Evolutionary conservation across 1,284 basidiomycete genomes (phyloP), one percentile per base, ranked within the genome.

Genomic region (Cutaneotrichosporon cutaneum): DNA sequence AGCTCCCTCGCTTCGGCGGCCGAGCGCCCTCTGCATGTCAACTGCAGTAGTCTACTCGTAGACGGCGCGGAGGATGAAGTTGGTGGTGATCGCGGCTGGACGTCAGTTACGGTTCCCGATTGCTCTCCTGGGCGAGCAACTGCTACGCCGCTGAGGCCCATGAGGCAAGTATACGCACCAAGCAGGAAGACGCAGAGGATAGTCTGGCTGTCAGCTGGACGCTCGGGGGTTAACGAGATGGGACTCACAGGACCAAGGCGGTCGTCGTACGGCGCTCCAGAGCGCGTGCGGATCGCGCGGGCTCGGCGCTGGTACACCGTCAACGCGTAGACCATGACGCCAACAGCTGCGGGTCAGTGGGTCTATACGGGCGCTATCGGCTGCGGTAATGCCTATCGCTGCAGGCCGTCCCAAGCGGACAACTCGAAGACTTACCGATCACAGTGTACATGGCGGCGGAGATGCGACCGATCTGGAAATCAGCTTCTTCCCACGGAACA

Each of bases 301-400:
- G 95, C 96, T 70, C 95, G 88, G 91, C 94, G 94, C 79, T 98
- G 94, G 78, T 94, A 98, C 48, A 93, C 93, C 69, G 90, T 89
- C 21, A 99, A 82, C 1, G 96, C 95, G 78, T 97, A 98, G 33
- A 93, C 78, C 95, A 98, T 98, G 68, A 97, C 93, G 14, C 87
- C 90, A 87, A 97, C 92, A 45, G 95, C 94, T 95, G 33, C 22
- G 57, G 22, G 60, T 54, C 22, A 61, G 55, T 47, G 24, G 44
- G n/a, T 47, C 35, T 59, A 33, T 27, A 54, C 24, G 26, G 35
- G 30, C 3, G 11, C 24, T 2, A 32, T 8, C 14, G 30, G 4
- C 5, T 24, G 26, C 10, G 14, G 18, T 7, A 42, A 7, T 7
- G 39, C 18, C 7, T 18, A 42, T 16, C 39, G 9, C 39, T n/a